Evolutionary conservation across 345 rosid species (phyloP), one percentile per base, ranked within the genome.

Genomic region (Eucalyptus camaldulensis): DNA sequence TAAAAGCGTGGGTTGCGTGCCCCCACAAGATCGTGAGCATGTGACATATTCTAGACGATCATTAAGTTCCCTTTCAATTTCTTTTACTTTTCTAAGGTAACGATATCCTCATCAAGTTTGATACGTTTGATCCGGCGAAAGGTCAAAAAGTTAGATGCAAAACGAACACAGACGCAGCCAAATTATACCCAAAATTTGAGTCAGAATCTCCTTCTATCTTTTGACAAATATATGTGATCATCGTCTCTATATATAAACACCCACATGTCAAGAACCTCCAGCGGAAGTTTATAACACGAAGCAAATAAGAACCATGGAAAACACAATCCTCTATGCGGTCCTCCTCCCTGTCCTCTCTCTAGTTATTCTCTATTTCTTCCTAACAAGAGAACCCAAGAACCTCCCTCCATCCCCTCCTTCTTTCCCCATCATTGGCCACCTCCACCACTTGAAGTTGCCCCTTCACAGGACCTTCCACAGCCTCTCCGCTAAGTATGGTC

Each of bases 391-490:
- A 10, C 60, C 33, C 40, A 87, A 56, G 17, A 92, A 90, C 9
- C 92, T 92, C 44, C 94, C 94, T 4, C 94, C 94, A 11, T 87
- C 90, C 88, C 94, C 94, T 24, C 88, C 69, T 60, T 76, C 92
- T 13, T 80, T 92, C 10, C 94, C 94, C 3, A 86, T 94, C 53
- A 33, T 94, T 10, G 94, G 95, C 33, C 94, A 94, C 91, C 93
- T 94, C 58, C 92, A 90, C 85, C 94, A 88, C 89, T 45, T 91
- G 17, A 90, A 90, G 86, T 92, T 62, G 10, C 92, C 90, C 31
- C 62, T 56, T 24, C 13, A 56, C 62, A 56, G 62, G 62, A 56
- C 62, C 62, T 19, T 89, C 40, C 92, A 92, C 80, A 87, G 91
- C 44, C 87, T 53, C 9, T 53, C 56, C 56, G 7, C 56, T 53